These are phyloP conservation scores for Candida germanica DNA, from an alignment of 805 yeast species.

Conservation along the genomic window DNA sequence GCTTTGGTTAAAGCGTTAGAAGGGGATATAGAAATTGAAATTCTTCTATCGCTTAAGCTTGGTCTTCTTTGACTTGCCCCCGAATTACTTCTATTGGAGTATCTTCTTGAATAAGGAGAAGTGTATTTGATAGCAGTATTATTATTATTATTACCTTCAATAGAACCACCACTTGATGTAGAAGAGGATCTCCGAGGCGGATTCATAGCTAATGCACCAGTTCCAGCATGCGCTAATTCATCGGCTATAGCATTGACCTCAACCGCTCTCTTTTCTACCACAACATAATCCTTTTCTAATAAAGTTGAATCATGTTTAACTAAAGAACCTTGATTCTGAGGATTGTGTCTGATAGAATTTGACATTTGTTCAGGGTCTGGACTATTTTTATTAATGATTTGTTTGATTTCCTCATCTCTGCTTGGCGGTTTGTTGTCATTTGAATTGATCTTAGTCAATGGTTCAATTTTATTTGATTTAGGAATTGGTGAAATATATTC, in stretches of 20 bases:
- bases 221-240: slow-evolving; percentile 68
- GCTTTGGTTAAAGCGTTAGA: slow-evolving; percentile 88
- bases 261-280: slow-evolving; percentile 90
- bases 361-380: slow-evolving; percentile 39
- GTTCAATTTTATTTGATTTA: slow-evolving; percentile 11
- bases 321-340: slow-evolving; percentile 9
- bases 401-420: slow-evolving; percentile 45
- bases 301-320: slow-evolving; percentile 42
- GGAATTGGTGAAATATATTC: slow-evolving; percentile 61
- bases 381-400: slow-evolving; percentile 40
- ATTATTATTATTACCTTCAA: slow-evolving; percentile 2
- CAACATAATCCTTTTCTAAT: slow-evolving; percentile 85
- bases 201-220: slow-evolving; percentile 47
- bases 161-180: slow-evolving; percentile 19
- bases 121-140: slow-evolving; percentile 9
- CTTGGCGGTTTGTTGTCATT: not conserved
- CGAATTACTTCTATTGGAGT: slow-evolving; percentile 10
- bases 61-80: slow-evolving; percentile 52
- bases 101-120: slow-evolving; percentile 16
- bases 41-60: slow-evolving; percentile 59
- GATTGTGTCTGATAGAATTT: slow-evolving; percentile 21
- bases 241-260: slow-evolving; percentile 96
- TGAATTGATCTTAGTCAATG: slow-evolving; percentile 5
- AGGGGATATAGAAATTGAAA: slow-evolving; percentile 72
- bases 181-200: slow-evolving; percentile 30